Conservation (phyloP, 768 basidiomycete species). For the Amanita pallidorosea region DNA sequence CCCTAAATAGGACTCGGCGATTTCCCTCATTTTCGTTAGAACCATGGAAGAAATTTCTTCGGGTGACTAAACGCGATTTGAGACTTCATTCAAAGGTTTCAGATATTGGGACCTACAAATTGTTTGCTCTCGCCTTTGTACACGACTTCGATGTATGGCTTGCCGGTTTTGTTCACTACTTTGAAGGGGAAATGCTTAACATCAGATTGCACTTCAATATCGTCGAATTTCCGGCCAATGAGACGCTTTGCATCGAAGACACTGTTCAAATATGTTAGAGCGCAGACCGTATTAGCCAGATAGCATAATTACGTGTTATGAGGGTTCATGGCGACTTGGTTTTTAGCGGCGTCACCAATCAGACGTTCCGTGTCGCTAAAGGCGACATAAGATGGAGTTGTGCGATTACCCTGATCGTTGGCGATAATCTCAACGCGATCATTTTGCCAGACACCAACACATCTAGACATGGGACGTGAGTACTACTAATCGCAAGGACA, state of each 20-base stretch:
- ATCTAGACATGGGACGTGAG: constrained; percentile 36
- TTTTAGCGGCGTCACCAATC: constrained; percentile 98
- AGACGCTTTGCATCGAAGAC: constrained; percentile 99
- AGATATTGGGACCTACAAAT: constrained; percentile 51
- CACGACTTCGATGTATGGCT: constrained; percentile 81
- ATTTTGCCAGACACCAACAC: constrained; percentile 99
- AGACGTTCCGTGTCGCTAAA: constrained; percentile 94
- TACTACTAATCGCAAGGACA: constrained; percentile 1
- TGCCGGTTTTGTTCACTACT: constrained; percentile 76
- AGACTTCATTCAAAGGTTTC: constrained; percentile 6
- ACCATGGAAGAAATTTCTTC: constrained; percentile 99
- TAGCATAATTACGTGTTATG: constrained; percentile 57
- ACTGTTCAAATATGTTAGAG: constrained; percentile 23
- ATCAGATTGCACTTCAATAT: constrained; percentile 75
- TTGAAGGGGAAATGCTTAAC: constrained; percentile 93
- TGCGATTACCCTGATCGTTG: constrained; percentile 91
- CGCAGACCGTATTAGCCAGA: neutral
- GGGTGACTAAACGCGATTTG: constrained; percentile 73
- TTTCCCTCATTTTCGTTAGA: constrained; percentile 97
- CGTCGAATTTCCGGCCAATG: constrained; percentile 87
- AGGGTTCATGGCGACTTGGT: constrained; percentile 98
- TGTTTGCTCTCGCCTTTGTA: constrained; percentile 93
- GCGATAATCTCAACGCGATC: constrained; percentile 99
- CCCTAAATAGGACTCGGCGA: constrained; percentile 93
- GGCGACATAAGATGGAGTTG: constrained; percentile 92